These are phyloP conservation scores for Neonectria magnoliae DNA, from an alignment of 2,329 filamentous ascomycete genomes.

Conservation along the genomic window DNA sequence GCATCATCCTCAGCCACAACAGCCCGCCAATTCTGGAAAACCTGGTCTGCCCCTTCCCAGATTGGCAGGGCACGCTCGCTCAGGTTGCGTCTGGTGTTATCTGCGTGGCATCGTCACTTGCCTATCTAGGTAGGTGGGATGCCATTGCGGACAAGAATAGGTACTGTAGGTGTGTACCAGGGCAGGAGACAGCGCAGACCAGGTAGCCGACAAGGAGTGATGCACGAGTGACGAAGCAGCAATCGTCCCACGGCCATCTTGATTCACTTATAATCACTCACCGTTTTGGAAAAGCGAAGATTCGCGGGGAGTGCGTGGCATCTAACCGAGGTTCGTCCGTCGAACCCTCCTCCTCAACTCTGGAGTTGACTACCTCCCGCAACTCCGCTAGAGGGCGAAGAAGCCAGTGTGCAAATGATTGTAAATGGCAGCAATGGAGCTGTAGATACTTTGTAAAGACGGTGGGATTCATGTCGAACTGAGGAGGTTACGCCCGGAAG, in stretches of 20 bases:
- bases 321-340: neutral
- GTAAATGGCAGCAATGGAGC: neutral
- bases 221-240: neutral
- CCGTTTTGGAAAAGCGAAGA: neutral
- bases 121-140: conserved; percentile 22
- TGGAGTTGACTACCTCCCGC: neutral
- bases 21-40: neutral
- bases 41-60: neutral
- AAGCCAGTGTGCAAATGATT: neutral
- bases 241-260: neutral
- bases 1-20: neutral
- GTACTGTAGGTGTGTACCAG: neutral
- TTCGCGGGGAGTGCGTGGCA: neutral
- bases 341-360: neutral
- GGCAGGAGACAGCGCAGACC: neutral
- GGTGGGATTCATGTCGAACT: neutral
- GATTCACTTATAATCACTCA: conserved; percentile 1
- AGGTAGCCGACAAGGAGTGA: conserved; percentile 1
- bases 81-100: neutral
- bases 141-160: neutral
- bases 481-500: neutral
- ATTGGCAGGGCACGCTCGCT: neutral
- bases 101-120: conserved; percentile 7
- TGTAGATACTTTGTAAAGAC: too few species aligned
- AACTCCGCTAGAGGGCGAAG: neutral